phyloP scores from a whole-genome alignment of 345 rosid genomes.

The Eucalyptus decipiens region DNA sequence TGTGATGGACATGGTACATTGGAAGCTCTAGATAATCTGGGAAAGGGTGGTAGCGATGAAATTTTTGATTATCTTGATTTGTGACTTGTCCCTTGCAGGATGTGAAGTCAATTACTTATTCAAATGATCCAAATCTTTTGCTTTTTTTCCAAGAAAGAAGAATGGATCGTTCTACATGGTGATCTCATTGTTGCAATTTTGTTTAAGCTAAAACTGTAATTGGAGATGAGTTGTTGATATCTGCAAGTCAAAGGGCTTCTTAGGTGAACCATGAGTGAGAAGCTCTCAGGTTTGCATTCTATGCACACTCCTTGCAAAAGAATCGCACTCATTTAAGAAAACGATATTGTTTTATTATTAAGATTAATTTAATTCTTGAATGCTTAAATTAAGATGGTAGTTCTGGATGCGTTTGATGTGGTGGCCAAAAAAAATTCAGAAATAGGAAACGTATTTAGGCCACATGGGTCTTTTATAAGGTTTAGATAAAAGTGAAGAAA shows the following conservation, averaged over 20 bases:
- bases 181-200: background rate
- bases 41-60: background rate
- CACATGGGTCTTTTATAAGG: background rate
- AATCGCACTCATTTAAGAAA: background rate
- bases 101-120: background rate
- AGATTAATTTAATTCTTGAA: background rate
- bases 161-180: background rate
- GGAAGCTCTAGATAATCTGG: background rate
- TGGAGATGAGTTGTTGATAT: background rate
- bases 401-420: background rate
- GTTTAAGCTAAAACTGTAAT: background rate
- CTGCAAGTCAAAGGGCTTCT: background rate
- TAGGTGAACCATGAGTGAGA: background rate
- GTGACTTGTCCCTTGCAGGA: background rate
- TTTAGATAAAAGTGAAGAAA: background rate
- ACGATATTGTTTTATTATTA: too few species aligned
- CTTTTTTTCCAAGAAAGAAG: background rate
- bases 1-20: background rate
- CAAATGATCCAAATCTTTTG: background rate
- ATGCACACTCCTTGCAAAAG: background rate
- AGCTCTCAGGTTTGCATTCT: background rate
- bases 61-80: background rate
- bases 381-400: background rate
- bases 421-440: background rate
- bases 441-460: background rate